Base-by-base conservation (phyloP, 176 grass and related monocot genomes). In the Raddia guianensis region DNA sequence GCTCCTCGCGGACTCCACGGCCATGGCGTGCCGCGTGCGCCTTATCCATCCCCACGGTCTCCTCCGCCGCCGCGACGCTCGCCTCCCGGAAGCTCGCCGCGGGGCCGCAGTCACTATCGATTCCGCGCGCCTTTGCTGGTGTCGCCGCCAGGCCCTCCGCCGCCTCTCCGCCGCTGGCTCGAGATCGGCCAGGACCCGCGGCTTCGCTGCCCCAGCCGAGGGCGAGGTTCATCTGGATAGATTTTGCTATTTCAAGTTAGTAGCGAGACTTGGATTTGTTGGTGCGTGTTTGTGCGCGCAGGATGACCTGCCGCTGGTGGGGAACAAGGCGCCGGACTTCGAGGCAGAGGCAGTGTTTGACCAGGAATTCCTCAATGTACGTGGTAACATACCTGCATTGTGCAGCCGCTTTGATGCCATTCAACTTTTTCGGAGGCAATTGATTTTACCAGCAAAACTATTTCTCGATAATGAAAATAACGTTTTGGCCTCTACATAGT, bases 311-410 rank as follows among this genome's bases (percentile, higher is more conserved):
- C 93, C 90, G 2, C 80, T 94, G 68, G 92, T 91, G 50, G 92
- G 92, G 34, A 91, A 94, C 80, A 87, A 76, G n/a, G 86, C 89
- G 55, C 92, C 92, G 15, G 84, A 94, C 73, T 91, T 91, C 76
- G 89, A 88, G 21, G 87, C 89, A 7, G 92, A 94, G 86, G 89
- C 92, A 8, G 87, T 94, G 48, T 94, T 94, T 70, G 89, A 94
- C 70, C 92, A 94, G 81, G 92, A 91, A 59, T 96, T 92, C 83
- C 85, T 90, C 52, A 84, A 92, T 18, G 90, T 90, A 85, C 12
- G 51, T 20, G 40, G 11, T 77, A 61, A 0, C 27, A 12, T 5
- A 69, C 0, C 64, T 43, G 27, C 53, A 47, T 84, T 52, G 47
- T 4, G 8, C 49, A 45, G 12, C 0, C 3, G 5, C 42, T 9